These are phyloP conservation scores for Puccinia novopanici DNA, from an alignment of 1,284 basidiomycete genomes.

Conservation along the genomic window DNA sequence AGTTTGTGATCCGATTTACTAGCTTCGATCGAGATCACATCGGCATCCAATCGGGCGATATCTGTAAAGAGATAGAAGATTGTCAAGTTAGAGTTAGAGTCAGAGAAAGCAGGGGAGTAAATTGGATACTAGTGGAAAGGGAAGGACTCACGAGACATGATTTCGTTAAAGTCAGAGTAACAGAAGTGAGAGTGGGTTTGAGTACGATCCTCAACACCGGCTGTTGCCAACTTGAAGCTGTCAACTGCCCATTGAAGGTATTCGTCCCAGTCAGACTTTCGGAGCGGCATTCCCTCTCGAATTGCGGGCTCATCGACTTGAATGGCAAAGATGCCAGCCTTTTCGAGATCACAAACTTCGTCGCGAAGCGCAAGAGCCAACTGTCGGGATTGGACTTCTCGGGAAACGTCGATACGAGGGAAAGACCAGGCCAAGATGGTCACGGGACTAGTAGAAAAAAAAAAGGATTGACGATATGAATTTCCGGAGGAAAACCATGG, in stretches of 20 bases:
- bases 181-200: constrained; percentile 99
- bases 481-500: constrained; percentile 66
- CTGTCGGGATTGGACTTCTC: constrained; percentile 97
- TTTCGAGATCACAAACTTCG: constrained; percentile 96
- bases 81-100: too few species aligned
- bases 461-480: not conserved
- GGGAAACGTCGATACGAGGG: constrained; percentile 96
- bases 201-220: constrained; percentile 84
- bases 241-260: constrained; percentile 97
- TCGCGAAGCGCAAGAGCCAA: constrained; percentile 97
- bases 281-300: constrained; percentile 93
- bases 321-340: constrained; percentile 94
- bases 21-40: constrained; percentile 86
- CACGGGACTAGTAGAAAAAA: constrained; percentile 56
- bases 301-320: constrained; percentile 99
- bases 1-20: constrained; percentile 98
- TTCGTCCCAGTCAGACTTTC: constrained; percentile 86
- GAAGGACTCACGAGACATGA: constrained; percentile 43
- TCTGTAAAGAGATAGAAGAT: constrained; percentile 77
- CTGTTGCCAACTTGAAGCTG: constrained; percentile 93
- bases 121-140: not conserved
- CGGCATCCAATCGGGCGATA: constrained; percentile 95
- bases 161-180: constrained; percentile 69
- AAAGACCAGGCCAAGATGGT: constrained; percentile 99
- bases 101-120: not conserved